phyloP scores from a whole-genome alignment of 2,329 filamentous ascomycete species.

The Diplodia seriata region DNA sequence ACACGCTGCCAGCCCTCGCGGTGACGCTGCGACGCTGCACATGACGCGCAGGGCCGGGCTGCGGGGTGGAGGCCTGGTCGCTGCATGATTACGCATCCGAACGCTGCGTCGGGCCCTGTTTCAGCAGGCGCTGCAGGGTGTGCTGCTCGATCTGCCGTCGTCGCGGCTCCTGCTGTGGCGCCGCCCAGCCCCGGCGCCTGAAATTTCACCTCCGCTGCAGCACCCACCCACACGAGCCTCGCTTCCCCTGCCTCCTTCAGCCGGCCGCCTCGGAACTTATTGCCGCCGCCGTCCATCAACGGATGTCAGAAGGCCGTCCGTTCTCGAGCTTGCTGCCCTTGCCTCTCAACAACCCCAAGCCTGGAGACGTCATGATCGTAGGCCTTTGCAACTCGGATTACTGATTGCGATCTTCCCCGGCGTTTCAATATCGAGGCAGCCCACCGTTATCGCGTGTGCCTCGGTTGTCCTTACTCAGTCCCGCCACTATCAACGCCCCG shows the following conservation, averaged over 20 bases:
- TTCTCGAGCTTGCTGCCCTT: not conserved
- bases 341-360: not conserved
- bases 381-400: not conserved
- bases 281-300: not conserved
- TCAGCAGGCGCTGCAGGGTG: constrained; percentile 27
- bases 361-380: not conserved
- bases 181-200: constrained; percentile 5
- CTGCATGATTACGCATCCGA: constrained; percentile 29
- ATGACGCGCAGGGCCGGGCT: not conserved
- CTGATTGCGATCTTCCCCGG: not conserved
- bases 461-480: constrained; percentile 4
- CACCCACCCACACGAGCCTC: constrained; percentile 8
- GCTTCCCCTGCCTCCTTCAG: not conserved
- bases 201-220: constrained; percentile 14
- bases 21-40: not conserved
- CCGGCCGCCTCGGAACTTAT: not conserved
- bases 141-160: constrained; percentile 18
- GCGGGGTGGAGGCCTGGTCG: not conserved
- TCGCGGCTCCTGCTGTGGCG: constrained; percentile 22
- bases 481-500: constrained; percentile 14
- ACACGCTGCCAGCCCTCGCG: too few relatives aligned
- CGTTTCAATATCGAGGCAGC: not conserved
- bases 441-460: not conserved
- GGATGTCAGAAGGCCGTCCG: not conserved
- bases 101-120: constrained; percentile 25